Evolutionary conservation across 805 yeast genomes (phyloP), one percentile per base, ranked within the genome.

Genomic region (Yarrowia bubula): DNA sequence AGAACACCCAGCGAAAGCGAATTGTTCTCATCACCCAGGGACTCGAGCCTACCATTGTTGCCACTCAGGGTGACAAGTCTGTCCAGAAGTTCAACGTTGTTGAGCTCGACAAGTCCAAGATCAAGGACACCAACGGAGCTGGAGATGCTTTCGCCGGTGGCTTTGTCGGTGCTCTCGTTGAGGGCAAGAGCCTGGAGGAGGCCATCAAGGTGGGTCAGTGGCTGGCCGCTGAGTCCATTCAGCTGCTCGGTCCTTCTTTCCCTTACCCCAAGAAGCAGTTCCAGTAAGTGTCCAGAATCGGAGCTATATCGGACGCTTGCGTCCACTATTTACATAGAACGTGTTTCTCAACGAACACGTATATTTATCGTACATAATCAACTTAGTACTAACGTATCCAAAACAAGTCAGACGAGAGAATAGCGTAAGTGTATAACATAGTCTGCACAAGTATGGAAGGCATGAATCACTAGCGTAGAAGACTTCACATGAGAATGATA

Each of bases 61-160:
- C 87, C 68, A 76, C 84, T 55, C 83, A 85, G 74, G 82, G 84
- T 70, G 73, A 78, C 47, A 71, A 81, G 42, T 84, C 83, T 65
- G 77, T 82, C 68, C 77, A 81, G 68, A 81, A 80, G 73, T 86
- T 76, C 81, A 81, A 88, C 60, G 97, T 95, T 65, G 88, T 84
- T 71, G 84, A 87, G 66, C 84, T 95, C 73, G 88, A 84, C 46
- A 71, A 84, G 50, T 78, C 82, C 51, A 82, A 87, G 77, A 83
- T 95, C 67, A 86, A 83, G 66, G 99, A 95, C 81, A 90, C 98
- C 74, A 95, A 93, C 80, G 99, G 99, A 81, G 98, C 98, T 53
- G 98, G 98, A 78, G 98, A 93, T 76, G 97, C 98, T 13, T 93
- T 93, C 75, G 98, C 98, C 65, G 96, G 95, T 73, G 98, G 98